Conservation (phyloP, 768 basidiomycete genomes). For the Lactifluus rugatus region DNA sequence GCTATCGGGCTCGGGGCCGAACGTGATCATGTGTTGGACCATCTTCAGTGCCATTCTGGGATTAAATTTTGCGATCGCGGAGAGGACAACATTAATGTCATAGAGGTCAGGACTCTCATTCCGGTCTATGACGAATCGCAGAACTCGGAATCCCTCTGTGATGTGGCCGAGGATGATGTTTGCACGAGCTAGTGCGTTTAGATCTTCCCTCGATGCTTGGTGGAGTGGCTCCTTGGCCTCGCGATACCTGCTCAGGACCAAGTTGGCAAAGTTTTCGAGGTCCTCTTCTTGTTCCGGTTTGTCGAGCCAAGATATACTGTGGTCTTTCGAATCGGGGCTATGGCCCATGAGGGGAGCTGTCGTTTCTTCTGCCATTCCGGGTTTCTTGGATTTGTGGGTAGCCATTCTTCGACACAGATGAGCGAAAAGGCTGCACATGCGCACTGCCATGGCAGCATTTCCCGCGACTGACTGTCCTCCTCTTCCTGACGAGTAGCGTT, state of each 20-base stretch:
- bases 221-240: constrained; percentile 37
- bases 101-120: constrained; percentile 47
- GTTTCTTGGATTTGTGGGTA: not conserved
- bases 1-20: constrained; percentile 41
- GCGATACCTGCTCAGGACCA: constrained; percentile 37
- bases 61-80: constrained; percentile 40
- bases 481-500: constrained; percentile 38
- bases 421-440: constrained; percentile 42
- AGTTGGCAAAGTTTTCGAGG: constrained; percentile 32
- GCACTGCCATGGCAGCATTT: constrained; percentile 36
- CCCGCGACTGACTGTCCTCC: constrained; percentile 35
- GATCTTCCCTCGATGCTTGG: constrained; percentile 36
- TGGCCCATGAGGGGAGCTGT: not conserved
- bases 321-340: not conserved
- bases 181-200: constrained; percentile 56
- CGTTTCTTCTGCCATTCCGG: not conserved
- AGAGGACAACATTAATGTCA: constrained; percentile 57
- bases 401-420: not conserved
- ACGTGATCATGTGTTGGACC: constrained; percentile 41
- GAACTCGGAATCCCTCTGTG: constrained; percentile 36
- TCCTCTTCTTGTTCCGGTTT: constrained; percentile 9
- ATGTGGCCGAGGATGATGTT: constrained; percentile 47
- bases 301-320: not conserved
- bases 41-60: constrained; percentile 38
- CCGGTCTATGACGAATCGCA: constrained; percentile 39